Base-by-base conservation (phyloP, 805 yeast genomes). In the Wickerhamomyces canadensis region DNA sequence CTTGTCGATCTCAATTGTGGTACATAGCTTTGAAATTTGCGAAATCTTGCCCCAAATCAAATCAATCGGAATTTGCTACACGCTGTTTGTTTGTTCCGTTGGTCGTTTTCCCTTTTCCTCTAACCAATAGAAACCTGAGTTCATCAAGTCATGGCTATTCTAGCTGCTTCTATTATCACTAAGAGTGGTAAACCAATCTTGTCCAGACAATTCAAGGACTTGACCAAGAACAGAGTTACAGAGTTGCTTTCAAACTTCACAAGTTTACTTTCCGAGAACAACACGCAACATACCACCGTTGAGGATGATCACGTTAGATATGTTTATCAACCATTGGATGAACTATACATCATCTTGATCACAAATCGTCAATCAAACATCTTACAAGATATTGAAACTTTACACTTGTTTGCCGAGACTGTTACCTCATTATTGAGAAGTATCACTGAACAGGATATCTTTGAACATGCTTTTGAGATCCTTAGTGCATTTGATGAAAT, bases 301-400 rank as follows among this genome's bases (percentile, higher is more conserved):
- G 98, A 93, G 61, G 95, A 85, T 57, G 95, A 84, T 36, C 78
- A 78, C 48, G 93, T 86, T 27, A 79, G 99, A 61, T 93, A 86
- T 57, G 93, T 93, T 36, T 93, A 87, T 63, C 96, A 88, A 62
- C 97, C 98, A 33, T 74, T 93, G 57, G 98, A 93, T 58, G 96
- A 88, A 49, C 78, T 86, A 40, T 91, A 86, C 61, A 81, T 93
- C 54, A 89, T 94, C 30, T 67, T 93, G 51, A 81, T 93, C 57
- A 91, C 98, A 40, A 91, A 88, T 64, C 78, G 84, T 47, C 84
- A 82, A 50, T 85, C 96, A 22, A 93, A 93, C 58, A 91, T 93
- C 44, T 68, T 93, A 51, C 96, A 89, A 64, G 98, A 93, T 61
- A 84, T 93, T 49, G 91, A 87, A 53, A 93, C 98, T 9, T 74